These are phyloP conservation scores for Stagonosporopsis chrysanthemi DNA, from an alignment of 2,329 filamentous ascomycete species.

Conservation along the genomic window DNA sequence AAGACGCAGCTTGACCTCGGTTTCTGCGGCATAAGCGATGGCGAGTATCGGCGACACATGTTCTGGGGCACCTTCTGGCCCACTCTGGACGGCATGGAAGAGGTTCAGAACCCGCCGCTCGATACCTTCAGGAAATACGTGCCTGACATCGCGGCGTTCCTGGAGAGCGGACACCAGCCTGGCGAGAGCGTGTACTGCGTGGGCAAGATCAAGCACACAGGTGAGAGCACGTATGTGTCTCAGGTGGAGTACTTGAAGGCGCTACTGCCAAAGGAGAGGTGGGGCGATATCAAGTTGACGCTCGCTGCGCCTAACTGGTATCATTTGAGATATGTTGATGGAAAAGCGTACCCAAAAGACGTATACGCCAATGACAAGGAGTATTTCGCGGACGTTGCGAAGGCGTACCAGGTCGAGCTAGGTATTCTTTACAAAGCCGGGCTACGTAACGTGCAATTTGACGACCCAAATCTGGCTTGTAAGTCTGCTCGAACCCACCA, in stretches of 20 bases:
- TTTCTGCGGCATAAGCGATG: conserved; percentile 69
- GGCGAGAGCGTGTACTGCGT: conserved; percentile 63
- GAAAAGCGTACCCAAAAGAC: conserved; percentile 52
- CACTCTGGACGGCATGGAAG: conserved; percentile 59
- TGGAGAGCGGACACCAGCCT: conserved; percentile 63
- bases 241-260: conserved; percentile 66
- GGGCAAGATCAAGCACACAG: conserved; percentile 63
- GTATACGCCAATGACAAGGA: conserved; percentile 53
- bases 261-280: conserved; percentile 63
- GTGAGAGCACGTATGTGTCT: conserved; percentile 60
- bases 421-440: conserved; percentile 55
- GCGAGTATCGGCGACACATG: conserved; percentile 66
- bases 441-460: conserved; percentile 53
- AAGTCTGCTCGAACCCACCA: conserved; percentile 13
- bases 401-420: conserved; percentile 53
- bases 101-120: conserved; percentile 56
- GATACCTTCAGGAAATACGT: conserved; percentile 64
- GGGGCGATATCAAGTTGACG: conserved; percentile 71
- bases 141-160: conserved; percentile 67
- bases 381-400: conserved; percentile 54
- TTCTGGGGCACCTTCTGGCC: conserved; percentile 64
- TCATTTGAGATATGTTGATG: conserved; percentile 67
- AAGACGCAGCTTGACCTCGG: conserved; percentile 67
- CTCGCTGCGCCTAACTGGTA: conserved; percentile 72
- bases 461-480: conserved; percentile 55